Evolutionary conservation across 2,329 filamentous ascomycete genomes (phyloP), one percentile per base, ranked within the genome.

Genomic region (Pestalotiopsis sp.): DNA sequence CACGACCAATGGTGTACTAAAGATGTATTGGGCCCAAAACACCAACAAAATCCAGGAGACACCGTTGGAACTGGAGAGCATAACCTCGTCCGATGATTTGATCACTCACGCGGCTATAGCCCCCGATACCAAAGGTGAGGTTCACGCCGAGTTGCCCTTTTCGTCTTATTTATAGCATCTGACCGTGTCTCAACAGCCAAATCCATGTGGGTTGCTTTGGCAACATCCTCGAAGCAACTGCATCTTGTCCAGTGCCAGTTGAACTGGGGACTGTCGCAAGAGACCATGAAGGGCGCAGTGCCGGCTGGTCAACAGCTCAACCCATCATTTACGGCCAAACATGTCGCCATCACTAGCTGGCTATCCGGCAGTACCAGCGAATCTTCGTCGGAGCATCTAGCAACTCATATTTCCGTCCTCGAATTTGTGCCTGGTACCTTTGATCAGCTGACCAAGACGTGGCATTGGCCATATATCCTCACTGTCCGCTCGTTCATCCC

Each of bases 91-190:
- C 0, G 90, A 94, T 71, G 91, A 94, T 72, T 79, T 93, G n/a
- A 86, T 95, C 65, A 94, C 93, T 0, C 94, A 97, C 81, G 93
- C 93, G 12, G 88, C 93, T 52, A 84, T 94, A 70, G 88, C 91
- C 69, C 89, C 92, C 3, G 93, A 95, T 62, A 65, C 57, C 67
- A 93, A 91, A 79, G 90, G 92, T 93, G 80, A 76, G 83, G 75
- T 2, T 25, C 14, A 7, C 45, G 14, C 45, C 39, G 45, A 17
- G n/a, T 49, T n/a, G 45, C 13, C 7, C 49, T 62, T 38, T n/a
- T 11, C 27, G 13, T 20, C 27, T n/a, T 17, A 2, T 25, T 5
- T 58, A 27, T 17, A 14, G 6, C 27, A 66, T 36, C 27, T 52
- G 12, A 52, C n/a, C 36, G 13, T 17, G 57, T 23, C 23, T 68